Conservation (phyloP, 768 basidiomycete species). For the Paxillus rubicundulus region DNA sequence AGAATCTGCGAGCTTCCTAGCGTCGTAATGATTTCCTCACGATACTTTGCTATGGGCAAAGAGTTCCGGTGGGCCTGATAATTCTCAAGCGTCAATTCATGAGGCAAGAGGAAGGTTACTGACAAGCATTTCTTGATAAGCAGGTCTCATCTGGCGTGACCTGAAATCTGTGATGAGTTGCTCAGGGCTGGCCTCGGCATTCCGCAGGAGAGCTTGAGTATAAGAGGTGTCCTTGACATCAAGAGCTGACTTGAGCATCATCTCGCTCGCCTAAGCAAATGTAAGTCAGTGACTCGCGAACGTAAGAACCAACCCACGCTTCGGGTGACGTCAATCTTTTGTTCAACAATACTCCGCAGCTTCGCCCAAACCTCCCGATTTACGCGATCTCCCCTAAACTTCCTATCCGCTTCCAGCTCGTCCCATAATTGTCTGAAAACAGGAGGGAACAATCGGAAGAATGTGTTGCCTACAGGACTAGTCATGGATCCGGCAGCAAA, state of each 20-base stretch:
- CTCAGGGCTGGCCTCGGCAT: conserved; percentile 34
- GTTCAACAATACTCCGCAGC: conserved; percentile 58
- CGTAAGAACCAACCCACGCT: conserved; percentile 38
- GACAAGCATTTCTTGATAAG: conserved; percentile 90
- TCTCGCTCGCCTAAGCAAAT: conserved; percentile 16
- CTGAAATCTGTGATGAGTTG: conserved; percentile 58
- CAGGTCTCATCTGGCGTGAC: conserved; percentile 55
- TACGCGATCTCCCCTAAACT: conserved; percentile 52
- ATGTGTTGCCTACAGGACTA: conserved; percentile 52
- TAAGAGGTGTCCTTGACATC: conserved; percentile 18
- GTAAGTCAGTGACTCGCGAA: background rate
- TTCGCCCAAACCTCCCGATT: conserved; percentile 74
- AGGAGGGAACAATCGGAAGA: conserved; percentile 77
- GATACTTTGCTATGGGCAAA: conserved; percentile 85
- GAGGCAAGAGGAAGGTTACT: conserved; percentile 25
- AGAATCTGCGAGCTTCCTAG: conserved; percentile 79
- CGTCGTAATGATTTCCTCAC: conserved; percentile 64
- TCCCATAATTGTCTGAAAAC: conserved; percentile 91
- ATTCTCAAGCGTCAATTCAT: background rate
- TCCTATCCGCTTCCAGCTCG: conserved; percentile 70
- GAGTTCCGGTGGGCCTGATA: conserved; percentile 66
- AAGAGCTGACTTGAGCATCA: conserved; percentile 15
- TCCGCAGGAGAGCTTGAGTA: conserved; percentile 4
- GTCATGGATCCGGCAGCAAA: conserved; percentile 54
- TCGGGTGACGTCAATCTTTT: conserved; percentile 45